A percentile compares a stretch with the other conserved stretches of the same genome.
Evolutionary conservation across 2,329 filamentous ascomycete genomes (phyloP).

Genomic region (Ceratocystis alfenasii): DNA sequence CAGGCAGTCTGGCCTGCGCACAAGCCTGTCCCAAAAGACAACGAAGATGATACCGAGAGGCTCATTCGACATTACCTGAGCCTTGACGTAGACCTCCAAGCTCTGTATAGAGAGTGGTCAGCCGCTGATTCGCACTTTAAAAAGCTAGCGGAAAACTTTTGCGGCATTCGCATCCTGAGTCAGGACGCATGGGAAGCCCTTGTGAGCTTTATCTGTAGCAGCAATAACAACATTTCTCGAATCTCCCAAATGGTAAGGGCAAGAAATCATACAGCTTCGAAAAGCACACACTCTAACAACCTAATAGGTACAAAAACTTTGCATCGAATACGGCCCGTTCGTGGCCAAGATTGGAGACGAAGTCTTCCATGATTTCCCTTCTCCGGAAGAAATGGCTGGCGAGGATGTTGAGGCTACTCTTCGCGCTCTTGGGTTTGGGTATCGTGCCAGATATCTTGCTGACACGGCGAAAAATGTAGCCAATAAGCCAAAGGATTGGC

Average conservation of each 20-base stretch:
- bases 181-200: conserved; percentile 96
- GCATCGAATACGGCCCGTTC: conserved; percentile 67
- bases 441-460: conserved; percentile 83
- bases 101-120: conserved; percentile 81
- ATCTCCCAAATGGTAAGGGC: conserved; percentile 79
- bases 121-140: conserved; percentile 75
- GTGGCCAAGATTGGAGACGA: conserved; percentile 59
- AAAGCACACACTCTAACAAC: not conserved
- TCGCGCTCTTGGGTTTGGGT: conserved; percentile 79
- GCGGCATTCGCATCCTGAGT: conserved; percentile 79
- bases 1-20: conserved; percentile 49
- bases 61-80: conserved; percentile 81
- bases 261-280: not conserved
- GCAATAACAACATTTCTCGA: conserved; percentile 92
- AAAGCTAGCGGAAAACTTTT: conserved; percentile 73
- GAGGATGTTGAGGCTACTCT: conserved; percentile 68
- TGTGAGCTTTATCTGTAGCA: conserved; percentile 92
- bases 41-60: conserved; percentile 54
- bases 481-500: conserved; percentile 59
- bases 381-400: conserved; percentile 58
- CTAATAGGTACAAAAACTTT: conserved; percentile 66
- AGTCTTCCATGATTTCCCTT: conserved; percentile 77
- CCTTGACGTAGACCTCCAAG: conserved; percentile 59
- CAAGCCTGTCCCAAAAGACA: conserved; percentile 21
- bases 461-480: conserved; percentile 69